Conservation (phyloP, 2,329 filamentous ascomycete genomes). For the Microdochium nivale region DNA sequence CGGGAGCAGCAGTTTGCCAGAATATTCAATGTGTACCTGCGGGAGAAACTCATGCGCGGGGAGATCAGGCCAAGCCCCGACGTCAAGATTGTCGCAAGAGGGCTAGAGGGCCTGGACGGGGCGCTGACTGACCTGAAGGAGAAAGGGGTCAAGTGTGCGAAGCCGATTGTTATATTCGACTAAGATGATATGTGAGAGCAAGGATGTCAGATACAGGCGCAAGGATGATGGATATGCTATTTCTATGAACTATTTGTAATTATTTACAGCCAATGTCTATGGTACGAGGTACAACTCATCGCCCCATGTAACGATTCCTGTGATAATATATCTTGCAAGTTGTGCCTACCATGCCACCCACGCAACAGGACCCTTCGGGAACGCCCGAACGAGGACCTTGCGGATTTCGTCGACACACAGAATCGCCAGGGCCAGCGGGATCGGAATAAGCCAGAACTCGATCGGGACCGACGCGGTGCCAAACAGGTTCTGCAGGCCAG, state of each 20-base stretch:
- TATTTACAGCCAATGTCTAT: background rate
- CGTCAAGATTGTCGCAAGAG: background rate
- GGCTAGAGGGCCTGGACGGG: background rate
- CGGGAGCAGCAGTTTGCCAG: background rate
- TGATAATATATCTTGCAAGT: too few species aligned
- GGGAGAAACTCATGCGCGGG: background rate
- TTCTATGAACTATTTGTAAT: background rate
- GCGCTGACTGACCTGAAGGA: background rate
- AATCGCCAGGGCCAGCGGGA: slow-evolving; percentile 40
- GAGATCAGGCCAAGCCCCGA: background rate
- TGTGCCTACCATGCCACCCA: slow-evolving; percentile 36
- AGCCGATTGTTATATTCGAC: background rate
- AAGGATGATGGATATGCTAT: too few species aligned
- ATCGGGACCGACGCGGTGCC: slow-evolving; percentile 39
- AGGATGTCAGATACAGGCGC: too few species aligned
- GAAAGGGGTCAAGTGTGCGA: background rate
- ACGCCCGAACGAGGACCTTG: slow-evolving; percentile 37
- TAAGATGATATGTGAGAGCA: too few species aligned
- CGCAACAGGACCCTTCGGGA: slow-evolving; percentile 33
- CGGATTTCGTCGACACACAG: slow-evolving; percentile 42
- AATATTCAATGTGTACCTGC: background rate
- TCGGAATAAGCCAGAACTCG: slow-evolving; percentile 42
- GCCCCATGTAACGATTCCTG: too few species aligned
- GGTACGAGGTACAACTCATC: too few species aligned
- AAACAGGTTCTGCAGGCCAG: slow-evolving; percentile 38